Evolutionary conservation across 768 basidiomycete genomes (phyloP).

Genomic region (Pilatotrama ljubarskyi): DNA sequence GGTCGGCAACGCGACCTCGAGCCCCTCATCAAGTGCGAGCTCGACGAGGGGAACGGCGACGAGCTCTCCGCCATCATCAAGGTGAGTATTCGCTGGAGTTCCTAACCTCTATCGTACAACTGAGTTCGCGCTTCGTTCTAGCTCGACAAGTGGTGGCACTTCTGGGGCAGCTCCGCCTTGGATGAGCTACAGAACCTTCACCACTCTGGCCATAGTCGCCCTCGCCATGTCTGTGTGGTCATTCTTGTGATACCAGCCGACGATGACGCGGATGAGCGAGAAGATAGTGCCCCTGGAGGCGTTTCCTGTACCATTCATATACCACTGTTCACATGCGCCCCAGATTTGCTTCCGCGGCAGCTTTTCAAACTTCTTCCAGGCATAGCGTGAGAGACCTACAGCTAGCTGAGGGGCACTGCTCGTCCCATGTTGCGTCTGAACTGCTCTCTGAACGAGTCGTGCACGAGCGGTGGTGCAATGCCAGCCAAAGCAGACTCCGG

Average conservation of each 20-base stretch:
- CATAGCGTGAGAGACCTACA: too few species aligned
- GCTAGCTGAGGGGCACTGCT: too few species aligned
- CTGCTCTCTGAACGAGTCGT: too few species aligned
- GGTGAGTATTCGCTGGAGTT: background rate
- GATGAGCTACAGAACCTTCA: background rate
- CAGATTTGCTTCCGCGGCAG: too few species aligned
- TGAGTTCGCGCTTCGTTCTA: background rate
- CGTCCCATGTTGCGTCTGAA: too few species aligned
- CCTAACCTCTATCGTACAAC: background rate
- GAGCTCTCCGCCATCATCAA: background rate
- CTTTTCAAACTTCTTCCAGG: too few species aligned
- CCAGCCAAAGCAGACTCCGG: too few species aligned
- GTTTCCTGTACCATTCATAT: background rate
- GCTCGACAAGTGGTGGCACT: background rate
- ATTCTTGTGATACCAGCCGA: background rate
- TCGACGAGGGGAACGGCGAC: background rate
- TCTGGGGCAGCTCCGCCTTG: background rate
- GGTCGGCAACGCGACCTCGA: conserved; percentile 53
- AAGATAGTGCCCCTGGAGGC: too few species aligned
- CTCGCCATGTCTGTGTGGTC: background rate
- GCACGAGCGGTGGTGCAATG: too few species aligned
- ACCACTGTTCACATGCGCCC: background rate
- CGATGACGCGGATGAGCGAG: too few species aligned
- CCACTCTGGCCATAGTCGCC: background rate
- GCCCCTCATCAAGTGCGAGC: background rate